Evolutionary conservation across 352 stramenopile genomes (phyloP).

Genomic region (Pythium myriotylum): DNA sequence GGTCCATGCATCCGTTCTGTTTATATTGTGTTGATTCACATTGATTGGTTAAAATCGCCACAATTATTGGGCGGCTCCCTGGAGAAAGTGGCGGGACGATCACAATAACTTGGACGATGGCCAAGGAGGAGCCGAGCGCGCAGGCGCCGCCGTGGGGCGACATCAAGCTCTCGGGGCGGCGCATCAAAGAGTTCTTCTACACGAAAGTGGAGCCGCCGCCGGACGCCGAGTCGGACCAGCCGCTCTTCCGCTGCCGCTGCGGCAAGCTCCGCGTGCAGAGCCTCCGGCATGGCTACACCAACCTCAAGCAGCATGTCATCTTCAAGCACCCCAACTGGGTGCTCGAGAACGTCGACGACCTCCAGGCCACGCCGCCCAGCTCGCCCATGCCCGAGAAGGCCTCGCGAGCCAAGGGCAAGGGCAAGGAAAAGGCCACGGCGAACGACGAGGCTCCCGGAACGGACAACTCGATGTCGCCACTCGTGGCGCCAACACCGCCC

Average conservation of each 20-base stretch:
- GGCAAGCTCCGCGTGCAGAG: conserved; percentile 58
- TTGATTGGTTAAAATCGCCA: conserved; percentile 23
- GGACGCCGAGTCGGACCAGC: conserved; percentile 13
- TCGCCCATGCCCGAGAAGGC: conserved; percentile 3
- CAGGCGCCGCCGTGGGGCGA: conserved; percentile 7
- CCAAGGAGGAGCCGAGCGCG: background rate
- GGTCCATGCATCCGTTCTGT: too few relatives aligned
- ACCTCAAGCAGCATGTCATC: conserved; percentile 67
- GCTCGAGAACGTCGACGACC: conserved; percentile 21
- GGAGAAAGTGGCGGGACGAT: background rate
- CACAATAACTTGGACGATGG: conserved; percentile 20
- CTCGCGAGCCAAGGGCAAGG: background rate
- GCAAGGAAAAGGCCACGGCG: background rate
- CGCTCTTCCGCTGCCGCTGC: conserved; percentile 61
- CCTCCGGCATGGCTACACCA: conserved; percentile 59
- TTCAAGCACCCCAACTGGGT: conserved; percentile 68
- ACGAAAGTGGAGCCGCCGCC: conserved; percentile 18
- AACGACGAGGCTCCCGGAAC: background rate
- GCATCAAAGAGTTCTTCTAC: conserved; percentile 34
- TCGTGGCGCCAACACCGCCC: background rate
- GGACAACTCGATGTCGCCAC: background rate
- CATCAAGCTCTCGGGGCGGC: conserved; percentile 26
- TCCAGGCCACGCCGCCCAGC: conserved; percentile 23
- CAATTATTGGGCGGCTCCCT: conserved; percentile 18
- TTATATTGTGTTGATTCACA: too few relatives aligned